Conservation (phyloP, 1,284 basidiomycete species). For the Melampsora americana region DNA sequence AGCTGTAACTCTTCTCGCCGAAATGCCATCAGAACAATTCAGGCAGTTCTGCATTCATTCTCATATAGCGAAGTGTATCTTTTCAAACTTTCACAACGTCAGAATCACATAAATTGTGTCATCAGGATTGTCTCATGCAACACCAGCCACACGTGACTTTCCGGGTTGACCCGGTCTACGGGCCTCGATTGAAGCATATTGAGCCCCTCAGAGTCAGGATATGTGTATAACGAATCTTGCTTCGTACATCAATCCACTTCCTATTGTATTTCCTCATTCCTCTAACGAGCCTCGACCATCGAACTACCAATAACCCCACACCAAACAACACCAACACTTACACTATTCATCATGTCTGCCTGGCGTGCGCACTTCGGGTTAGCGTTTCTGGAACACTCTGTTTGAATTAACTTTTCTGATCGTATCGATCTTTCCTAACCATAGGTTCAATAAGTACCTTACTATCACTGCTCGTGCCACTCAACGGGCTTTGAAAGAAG, state of each 20-base stretch:
- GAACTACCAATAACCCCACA: not conserved
- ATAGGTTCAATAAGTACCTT: slow-evolving; percentile 37
- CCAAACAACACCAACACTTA: not conserved
- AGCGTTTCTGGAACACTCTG: not conserved
- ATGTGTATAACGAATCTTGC: not conserved
- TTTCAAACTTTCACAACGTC: too few relatives aligned
- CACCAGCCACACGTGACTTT: too few relatives aligned
- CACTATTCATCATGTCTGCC: slow-evolving; percentile 17
- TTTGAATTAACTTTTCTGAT: not conserved
- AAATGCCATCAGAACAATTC: too few relatives aligned
- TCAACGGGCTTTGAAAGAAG: slow-evolving; percentile 37
- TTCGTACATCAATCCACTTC: not conserved
- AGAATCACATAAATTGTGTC: too few relatives aligned
- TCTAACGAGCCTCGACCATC: not conserved
- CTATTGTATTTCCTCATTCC: not conserved
- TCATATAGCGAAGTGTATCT: too few relatives aligned
- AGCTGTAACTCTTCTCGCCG: too few relatives aligned
- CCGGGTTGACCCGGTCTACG: too few relatives aligned
- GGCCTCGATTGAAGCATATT: too few relatives aligned
- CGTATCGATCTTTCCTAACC: not conserved
- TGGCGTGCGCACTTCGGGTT: slow-evolving; percentile 36
- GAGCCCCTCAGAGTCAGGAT: too few relatives aligned
- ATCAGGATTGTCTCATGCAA: too few relatives aligned
- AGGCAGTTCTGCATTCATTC: too few relatives aligned
- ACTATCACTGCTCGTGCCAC: slow-evolving; percentile 28